Evolutionary conservation across 352 stramenopile species (phyloP), one percentile per base, ranked within the genome.

Genomic region (Albugo candida): DNA sequence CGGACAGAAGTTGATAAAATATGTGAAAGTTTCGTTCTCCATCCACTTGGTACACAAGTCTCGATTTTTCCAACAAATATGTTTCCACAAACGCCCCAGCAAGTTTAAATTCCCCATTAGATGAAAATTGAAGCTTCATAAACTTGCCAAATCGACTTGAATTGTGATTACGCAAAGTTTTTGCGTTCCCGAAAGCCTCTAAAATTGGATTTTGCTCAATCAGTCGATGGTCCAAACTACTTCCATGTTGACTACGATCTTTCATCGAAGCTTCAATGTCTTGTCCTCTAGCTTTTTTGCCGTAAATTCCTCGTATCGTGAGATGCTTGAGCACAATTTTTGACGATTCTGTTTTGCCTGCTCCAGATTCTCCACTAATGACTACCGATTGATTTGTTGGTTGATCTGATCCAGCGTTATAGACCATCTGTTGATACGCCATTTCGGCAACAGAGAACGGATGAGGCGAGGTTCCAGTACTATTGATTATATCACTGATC

Each of bases 21-120:
- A 95, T 92, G 63, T 97, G 89, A 59, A 96, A 97, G 60, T 96
- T 96, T 53, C 89, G 81, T 61, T 96, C 86, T 35, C 79, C 77
- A 36, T 85, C 67, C 35, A 92, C 84, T 38, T 93, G 80, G 59
- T 89, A 83, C 47, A 91, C 78, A 10, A 93, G 65, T 39, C 78
- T 75, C 47, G 76, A 88, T 61, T 91, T 91, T 53, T 93, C 76
- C 12, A 93, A 60, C 59, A 93, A 49, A 48, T 93, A 91, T 45
- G 78, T 93, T 52, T 93, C 77, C 27, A 93, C 72, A 16, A 85
- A 77, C n/a, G 80, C 80, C 43, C 80, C 80, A 0, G 74, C 73
- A 31, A 93, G 66, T 59, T 80, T 85, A 52, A 92, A 88, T 45
- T 85, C 60, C 48, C 66, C 75, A 52, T 86, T 65, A 36, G 61